phyloP scores from a whole-genome alignment of 176 grass and related monocot species.

The Aechmea fasciata region DNA sequence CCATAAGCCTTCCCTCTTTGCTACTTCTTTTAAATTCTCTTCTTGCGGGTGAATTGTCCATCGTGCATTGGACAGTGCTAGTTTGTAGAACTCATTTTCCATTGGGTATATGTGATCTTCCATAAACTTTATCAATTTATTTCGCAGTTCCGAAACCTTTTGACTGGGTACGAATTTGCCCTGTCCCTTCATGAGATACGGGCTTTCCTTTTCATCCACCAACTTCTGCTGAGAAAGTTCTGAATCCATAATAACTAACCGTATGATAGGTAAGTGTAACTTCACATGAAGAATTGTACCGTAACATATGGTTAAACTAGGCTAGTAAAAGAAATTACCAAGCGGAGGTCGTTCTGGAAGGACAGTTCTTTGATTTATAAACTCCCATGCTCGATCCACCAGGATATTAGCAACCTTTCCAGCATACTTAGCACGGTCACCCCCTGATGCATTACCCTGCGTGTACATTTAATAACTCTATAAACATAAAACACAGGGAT shows the following conservation, averaged over 20 bases:
- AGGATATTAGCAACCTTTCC: constrained; percentile 45
- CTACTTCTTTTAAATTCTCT: constrained; percentile 63
- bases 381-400: constrained; percentile 67
- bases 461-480: constrained; percentile 32
- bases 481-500: constrained; percentile 8
- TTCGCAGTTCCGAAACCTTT: constrained; percentile 59
- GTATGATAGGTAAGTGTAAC: neutral
- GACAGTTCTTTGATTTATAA: constrained; percentile 55
- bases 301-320: neutral
- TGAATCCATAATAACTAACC: constrained; percentile 31
- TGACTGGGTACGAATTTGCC: constrained; percentile 58
- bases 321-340: constrained; percentile 38
- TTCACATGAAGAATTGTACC: neutral
- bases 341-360: constrained; percentile 37
- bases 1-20: constrained; percentile 73
- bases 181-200: constrained; percentile 27
- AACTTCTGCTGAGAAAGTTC: constrained; percentile 24
- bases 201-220: constrained; percentile 15
- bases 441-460: constrained; percentile 97
- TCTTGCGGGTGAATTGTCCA: constrained; percentile 85
- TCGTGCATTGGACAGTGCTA: constrained; percentile 54
- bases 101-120: constrained; percentile 75
- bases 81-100: constrained; percentile 71
- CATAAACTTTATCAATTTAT: constrained; percentile 73
- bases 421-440: constrained; percentile 63